These are phyloP conservation scores for Phaeophleospora eucalypticola DNA, from an alignment of 2,329 filamentous ascomycete species.

Conservation along the genomic window DNA sequence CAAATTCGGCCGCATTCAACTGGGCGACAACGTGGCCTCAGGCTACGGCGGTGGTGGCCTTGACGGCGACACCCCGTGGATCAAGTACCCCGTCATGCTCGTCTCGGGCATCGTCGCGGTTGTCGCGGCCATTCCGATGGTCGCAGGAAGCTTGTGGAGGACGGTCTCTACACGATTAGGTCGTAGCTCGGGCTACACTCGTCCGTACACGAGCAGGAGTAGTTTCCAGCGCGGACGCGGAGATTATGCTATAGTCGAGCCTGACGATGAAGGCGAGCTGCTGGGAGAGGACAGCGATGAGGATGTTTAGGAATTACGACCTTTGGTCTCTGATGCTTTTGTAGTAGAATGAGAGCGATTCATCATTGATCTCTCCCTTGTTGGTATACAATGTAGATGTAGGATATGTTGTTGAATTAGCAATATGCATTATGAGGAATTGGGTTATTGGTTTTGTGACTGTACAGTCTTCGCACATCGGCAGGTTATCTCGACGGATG, in stretches of 20 bases:
- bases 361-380: slow-evolving; percentile 47
- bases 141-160: slow-evolving; percentile 70
- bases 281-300: slow-evolving; percentile 83
- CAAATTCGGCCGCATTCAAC: slow-evolving; percentile 83
- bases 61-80: slow-evolving; percentile 69
- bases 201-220: slow-evolving; percentile 80
- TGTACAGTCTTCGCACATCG: no score
- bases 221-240: slow-evolving; percentile 82
- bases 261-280: slow-evolving; percentile 86
- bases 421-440: no score
- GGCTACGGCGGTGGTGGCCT: slow-evolving; percentile 41
- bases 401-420: neutral
- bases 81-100: slow-evolving; percentile 65
- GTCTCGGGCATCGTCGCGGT: slow-evolving; percentile 54
- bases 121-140: slow-evolving; percentile 56
- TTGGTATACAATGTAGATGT: slow-evolving; percentile 25
- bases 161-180: slow-evolving; percentile 51
- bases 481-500: no score
- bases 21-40: slow-evolving; percentile 68
- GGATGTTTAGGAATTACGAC: slow-evolving; percentile 52
- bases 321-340: no score
- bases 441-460: no score
- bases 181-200: slow-evolving; percentile 50
- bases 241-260: slow-evolving; percentile 82
- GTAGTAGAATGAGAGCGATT: slow-evolving; percentile 18